phyloP scores from a whole-genome alignment of 441 rosid species.

The Dalechampia spathulata region DNA sequence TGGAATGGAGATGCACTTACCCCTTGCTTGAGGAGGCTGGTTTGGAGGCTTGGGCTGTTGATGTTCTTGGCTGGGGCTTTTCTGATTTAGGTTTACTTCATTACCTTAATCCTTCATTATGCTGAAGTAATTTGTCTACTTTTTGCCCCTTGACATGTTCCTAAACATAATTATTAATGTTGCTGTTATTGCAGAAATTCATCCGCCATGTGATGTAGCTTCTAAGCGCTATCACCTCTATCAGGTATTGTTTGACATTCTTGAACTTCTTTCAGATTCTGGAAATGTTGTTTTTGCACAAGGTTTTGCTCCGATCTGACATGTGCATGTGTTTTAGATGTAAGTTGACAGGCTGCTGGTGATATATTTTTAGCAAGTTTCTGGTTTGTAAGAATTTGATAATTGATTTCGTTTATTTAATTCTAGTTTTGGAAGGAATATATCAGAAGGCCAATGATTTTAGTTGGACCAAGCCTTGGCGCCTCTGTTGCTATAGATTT shows the following conservation, averaged over 20 bases:
- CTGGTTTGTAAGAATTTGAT: background rate
- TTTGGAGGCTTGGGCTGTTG: slow-evolving; percentile 87
- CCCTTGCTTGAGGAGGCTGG: slow-evolving; percentile 89
- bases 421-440: slow-evolving; percentile 74
- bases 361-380: too few species aligned
- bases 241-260: slow-evolving; percentile 35
- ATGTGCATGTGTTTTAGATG: too few species aligned
- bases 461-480: slow-evolving; percentile 96
- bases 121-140: background rate
- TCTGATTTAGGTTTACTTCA: slow-evolving; percentile 61
- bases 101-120: background rate
- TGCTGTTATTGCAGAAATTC: slow-evolving; percentile 32
- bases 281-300: background rate
- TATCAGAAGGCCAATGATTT: slow-evolving; percentile 66
- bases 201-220: slow-evolving; percentile 51
- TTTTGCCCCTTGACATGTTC: background rate
- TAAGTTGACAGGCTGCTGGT: too few species aligned
- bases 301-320: too few species aligned
- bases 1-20: slow-evolving; percentile 81
- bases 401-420: background rate
- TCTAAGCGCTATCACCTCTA: slow-evolving; percentile 79
- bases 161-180: background rate
- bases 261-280: background rate
- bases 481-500: slow-evolving; percentile 89
- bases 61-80: slow-evolving; percentile 97